Evolutionary conservation across 2,329 filamentous ascomycete genomes (phyloP), one percentile per base, ranked within the genome.

Genomic region (Aschersonia sp.): DNA sequence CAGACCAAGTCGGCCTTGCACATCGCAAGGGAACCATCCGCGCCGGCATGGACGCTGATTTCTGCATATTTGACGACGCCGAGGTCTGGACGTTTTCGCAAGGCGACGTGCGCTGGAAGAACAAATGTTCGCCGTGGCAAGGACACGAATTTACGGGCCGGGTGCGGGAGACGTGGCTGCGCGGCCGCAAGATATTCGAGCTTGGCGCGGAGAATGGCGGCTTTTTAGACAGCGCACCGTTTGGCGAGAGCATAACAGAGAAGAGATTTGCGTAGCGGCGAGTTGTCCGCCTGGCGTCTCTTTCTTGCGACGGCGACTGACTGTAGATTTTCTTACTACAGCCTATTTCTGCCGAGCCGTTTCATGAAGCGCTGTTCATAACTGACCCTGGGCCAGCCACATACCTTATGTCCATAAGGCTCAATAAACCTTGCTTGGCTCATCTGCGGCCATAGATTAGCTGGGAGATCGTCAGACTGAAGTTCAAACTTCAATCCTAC

Each of bases 101-200:
- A 14, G 80, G 76, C 51, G 87, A 87, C 45, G 94, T 98, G 88
- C 76, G 92, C 55, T 98, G 94, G 76, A 82, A 87, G 65, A 95
- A 96, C 65, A 87, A 87, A 59, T 89, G 87, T 70, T 88, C 83
- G 49, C 88, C 89, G 0, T 96, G 94, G 73, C 84, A 95, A 62
- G 86, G 86, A 22, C 84, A 83, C 63, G 73, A 70, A 33, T 81
- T 96, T 57, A 76, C 73, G 44, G 89, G 89, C 1, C 77, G 87
- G 50, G 88, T 95, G 9, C 71, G 68, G 50, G 86, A 94, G 72
- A 95, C 89, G 6, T 95, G 87, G 85, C 60, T 96, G 52, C 73
- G 88, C 6, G 89, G 89, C 0, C 69, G 68, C 53, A 81, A 76
- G 61, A 74, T 95, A n/a, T 94, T 84, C 62, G 74, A 77, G 52